A percentile compares a stretch with the other conserved stretches of the same genome.
phyloP scores from a whole-genome alignment of 2,329 filamentous ascomycete species.

The Talaromyces piceae region DNA sequence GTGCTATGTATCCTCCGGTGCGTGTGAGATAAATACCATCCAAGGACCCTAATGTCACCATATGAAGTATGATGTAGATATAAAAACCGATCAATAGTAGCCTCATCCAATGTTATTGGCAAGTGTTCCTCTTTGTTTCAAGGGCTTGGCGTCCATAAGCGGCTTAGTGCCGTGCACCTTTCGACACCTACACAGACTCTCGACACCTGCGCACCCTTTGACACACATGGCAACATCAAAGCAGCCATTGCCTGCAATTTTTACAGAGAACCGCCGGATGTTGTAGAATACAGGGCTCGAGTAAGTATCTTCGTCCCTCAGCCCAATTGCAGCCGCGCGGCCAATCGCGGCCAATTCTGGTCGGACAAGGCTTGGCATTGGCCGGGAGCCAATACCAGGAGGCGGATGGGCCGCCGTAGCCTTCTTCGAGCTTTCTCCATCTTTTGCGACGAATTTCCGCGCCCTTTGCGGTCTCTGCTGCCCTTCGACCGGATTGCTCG shows the following conservation, averaged over 20 bases:
- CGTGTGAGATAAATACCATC: no score
- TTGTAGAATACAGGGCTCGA: no score
- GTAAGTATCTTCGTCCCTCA: no score
- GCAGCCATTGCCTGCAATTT: no score
- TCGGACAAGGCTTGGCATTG: constrained; percentile 10
- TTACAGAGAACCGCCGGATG: no score
- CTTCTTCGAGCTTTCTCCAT: constrained; percentile 9
- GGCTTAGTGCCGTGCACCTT: background rate
- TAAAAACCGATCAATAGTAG: no score
- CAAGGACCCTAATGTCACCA: no score
- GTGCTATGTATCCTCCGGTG: no score
- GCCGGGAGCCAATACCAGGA: constrained; percentile 9
- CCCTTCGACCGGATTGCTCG: constrained; percentile 2
- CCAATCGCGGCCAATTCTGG: constrained; percentile 9
- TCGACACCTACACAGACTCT: background rate
- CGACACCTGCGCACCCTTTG: background rate
- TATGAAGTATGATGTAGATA: no score
- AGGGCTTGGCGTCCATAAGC: background rate
- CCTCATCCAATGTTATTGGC: background rate
- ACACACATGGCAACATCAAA: background rate
- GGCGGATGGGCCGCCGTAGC: constrained; percentile 10
- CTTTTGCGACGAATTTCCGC: constrained; percentile 5
- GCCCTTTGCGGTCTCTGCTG: constrained; percentile 3
- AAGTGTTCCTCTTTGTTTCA: background rate
- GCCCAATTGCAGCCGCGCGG: background rate